Conservation (phyloP, 2,329 filamentous ascomycete genomes). For the Fusarium fujikuroi region DNA sequence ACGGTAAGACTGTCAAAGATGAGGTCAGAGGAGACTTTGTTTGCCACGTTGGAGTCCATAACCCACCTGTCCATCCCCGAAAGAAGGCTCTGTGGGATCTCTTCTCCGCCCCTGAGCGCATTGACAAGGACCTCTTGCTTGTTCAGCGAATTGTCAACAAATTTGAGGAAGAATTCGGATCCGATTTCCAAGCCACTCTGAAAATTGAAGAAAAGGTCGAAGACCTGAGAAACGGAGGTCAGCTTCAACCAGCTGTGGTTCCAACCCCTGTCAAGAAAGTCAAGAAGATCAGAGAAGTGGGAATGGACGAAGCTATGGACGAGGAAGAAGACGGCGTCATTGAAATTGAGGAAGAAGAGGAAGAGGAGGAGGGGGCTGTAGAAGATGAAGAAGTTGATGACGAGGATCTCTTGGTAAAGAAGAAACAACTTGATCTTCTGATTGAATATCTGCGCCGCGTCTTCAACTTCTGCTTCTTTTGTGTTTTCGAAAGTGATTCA, state of each 20-base stretch:
- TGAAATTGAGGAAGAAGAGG: constrained; percentile 78
- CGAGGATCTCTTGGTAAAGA: constrained; percentile 88
- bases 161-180: constrained; percentile 85
- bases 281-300: constrained; percentile 69
- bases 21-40: constrained; percentile 94
- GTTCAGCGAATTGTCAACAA: constrained; percentile 85
- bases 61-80: constrained; percentile 83
- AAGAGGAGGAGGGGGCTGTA: constrained; percentile 81
- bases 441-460: constrained; percentile 97
- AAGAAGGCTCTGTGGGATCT: constrained; percentile 98
- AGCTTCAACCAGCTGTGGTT: constrained; percentile 73
- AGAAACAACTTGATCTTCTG: constrained; percentile 95
- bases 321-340: constrained; percentile 73
- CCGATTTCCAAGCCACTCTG: constrained; percentile 77
- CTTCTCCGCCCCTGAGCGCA: constrained; percentile 92
- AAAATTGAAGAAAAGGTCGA: constrained; percentile 91
- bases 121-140: constrained; percentile 88
- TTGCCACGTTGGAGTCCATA: constrained; percentile 96
- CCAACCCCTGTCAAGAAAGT: constrained; percentile 65
- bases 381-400: constrained; percentile 91
- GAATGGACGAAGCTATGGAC: constrained; percentile 70
- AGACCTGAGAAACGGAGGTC: constrained; percentile 78
- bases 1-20: constrained; percentile 97
- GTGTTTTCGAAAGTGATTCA: constrained; percentile 97
- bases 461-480: constrained; percentile 99